Conservation (phyloP, 108 stramenopile species). For the Nannochloropsis oceanica region DNA sequence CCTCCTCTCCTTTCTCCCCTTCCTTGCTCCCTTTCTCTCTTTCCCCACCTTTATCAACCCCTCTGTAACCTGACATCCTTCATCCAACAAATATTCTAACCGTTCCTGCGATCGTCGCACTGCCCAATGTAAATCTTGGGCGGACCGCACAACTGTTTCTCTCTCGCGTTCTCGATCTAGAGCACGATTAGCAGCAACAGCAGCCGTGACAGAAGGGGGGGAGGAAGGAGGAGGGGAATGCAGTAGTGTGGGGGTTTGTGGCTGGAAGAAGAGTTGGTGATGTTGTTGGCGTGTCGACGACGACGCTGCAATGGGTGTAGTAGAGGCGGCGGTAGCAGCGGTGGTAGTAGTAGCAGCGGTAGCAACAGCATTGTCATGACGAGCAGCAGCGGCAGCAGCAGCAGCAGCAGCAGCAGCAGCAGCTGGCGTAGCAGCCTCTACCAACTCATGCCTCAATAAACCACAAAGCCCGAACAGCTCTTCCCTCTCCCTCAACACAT, state of each 20-base stretch:
- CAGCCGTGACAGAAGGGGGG: neutral
- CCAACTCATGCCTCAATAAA: neutral
- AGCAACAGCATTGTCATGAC: neutral
- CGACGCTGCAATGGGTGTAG: neutral
- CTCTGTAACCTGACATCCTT: neutral
- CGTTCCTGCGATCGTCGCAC: neutral
- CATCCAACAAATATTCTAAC: neutral
- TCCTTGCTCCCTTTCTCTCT: neutral
- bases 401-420: neutral
- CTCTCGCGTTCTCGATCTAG: neutral
- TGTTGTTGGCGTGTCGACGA: neutral
- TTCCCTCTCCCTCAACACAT: neutral
- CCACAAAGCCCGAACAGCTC: neutral
- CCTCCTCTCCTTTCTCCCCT: neutral
- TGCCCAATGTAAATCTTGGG: neutral
- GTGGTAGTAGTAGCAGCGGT: neutral
- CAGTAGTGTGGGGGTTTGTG: neutral
- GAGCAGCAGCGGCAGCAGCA: neutral
- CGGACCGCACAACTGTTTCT: neutral
- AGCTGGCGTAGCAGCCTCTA: neutral
- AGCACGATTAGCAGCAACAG: neutral
- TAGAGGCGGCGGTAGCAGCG: neutral
- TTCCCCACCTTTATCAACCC: neutral
- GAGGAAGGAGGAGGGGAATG: neutral
- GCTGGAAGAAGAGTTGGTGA: neutral